Evolutionary conservation across 495 filamentous ascomycete genomes (phyloP).

Genomic region (Chaetomium cochliodes): DNA sequence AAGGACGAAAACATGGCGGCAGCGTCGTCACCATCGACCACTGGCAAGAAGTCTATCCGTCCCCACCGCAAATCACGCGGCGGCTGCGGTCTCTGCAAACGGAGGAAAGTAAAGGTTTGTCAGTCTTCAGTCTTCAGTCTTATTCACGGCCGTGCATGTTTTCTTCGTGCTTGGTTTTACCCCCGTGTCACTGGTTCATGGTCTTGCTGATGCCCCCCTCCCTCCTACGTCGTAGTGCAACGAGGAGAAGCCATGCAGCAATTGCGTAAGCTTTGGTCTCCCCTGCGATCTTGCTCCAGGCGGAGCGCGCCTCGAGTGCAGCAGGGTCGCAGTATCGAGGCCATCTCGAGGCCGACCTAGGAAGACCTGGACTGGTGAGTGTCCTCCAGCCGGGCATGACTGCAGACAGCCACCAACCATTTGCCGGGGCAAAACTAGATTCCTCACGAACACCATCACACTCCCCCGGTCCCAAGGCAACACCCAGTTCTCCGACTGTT

Average conservation of each 20-base stretch:
- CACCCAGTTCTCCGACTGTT: not conserved
- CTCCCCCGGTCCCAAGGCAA: not conserved
- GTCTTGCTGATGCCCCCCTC: not conserved
- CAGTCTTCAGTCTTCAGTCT: not conserved
- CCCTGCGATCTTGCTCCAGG: constrained; percentile 2
- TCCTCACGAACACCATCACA: not conserved
- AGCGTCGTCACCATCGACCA: constrained; percentile 1
- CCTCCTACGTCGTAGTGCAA: not conserved
- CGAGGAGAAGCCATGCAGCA: constrained; percentile 8
- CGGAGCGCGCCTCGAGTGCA: not conserved
- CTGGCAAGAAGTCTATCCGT: constrained; percentile 8
- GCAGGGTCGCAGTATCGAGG: not conserved
- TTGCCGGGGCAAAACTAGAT: not conserved
- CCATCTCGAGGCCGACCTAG: not conserved
- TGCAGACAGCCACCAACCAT: not conserved
- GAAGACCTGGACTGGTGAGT: not conserved
- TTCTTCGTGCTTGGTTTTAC: too few species aligned
- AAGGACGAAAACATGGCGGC: not conserved
- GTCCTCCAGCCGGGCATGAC: too few species aligned
- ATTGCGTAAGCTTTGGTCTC: constrained; percentile 1
- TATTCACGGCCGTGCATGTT: too few species aligned
- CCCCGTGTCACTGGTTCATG: not conserved
- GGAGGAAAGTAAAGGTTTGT: constrained; percentile 11
- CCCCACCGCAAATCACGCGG: constrained; percentile 12
- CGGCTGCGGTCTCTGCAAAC: constrained; percentile 9